Conservation (phyloP, 768 basidiomycete species). For the Boletus tomentosulus region DNA sequence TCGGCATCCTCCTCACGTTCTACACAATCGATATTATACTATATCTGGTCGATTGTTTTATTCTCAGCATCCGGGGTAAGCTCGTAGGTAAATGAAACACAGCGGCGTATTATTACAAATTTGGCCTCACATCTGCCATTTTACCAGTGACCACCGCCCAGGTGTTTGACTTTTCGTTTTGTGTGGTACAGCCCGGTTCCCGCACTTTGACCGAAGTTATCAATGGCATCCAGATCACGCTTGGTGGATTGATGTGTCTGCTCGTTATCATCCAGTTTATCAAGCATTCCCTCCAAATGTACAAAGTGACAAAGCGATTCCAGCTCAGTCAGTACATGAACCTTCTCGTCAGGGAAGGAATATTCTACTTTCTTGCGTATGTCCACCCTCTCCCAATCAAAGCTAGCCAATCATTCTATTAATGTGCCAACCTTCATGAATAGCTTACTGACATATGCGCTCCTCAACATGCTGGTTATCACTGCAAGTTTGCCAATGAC, state of each 20-base stretch:
- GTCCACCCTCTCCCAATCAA: not conserved
- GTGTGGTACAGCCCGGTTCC: not conserved
- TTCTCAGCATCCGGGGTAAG: not conserved
- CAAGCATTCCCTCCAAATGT: not conserved
- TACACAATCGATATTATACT: not conserved
- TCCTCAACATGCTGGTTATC: not conserved
- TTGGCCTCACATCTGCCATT: not conserved
- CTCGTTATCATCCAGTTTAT: not conserved
- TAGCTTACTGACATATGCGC: not conserved
- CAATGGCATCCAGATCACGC: not conserved
- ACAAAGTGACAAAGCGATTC: not conserved
- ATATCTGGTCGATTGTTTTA: not conserved
- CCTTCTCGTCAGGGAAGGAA: not conserved
- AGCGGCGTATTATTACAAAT: not conserved
- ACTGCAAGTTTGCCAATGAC: not conserved
- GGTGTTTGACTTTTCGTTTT: not conserved
- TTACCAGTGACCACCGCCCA: not conserved
- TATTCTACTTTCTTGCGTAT: slow-evolving; percentile 1
- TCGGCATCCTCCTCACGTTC: not conserved
- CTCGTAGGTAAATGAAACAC: not conserved
- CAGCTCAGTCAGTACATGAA: not conserved
- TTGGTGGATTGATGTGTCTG: not conserved
- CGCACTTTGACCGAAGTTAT: not conserved
- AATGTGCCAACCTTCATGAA: not conserved
- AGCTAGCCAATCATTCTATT: not conserved